A percentile compares a stretch with the other conserved stretches of the same genome.
Conservation (phyloP, 169 alveolate species). For the Plasmodium billcollinsi region DNA sequence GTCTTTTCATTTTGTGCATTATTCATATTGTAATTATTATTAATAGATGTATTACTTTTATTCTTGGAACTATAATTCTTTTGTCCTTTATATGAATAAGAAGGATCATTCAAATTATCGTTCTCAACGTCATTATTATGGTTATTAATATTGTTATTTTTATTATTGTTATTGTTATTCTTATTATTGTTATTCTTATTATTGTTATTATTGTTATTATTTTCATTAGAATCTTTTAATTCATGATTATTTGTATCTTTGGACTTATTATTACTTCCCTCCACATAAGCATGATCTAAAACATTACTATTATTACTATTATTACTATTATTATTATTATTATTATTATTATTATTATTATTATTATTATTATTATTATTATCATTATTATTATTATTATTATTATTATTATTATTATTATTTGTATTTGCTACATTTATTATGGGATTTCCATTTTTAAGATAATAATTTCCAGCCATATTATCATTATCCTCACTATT, state of each 20-base stretch:
- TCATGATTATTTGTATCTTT: constrained; percentile 1
- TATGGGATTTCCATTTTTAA: not conserved
- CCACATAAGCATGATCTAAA: not conserved
- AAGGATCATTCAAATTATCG: not conserved
- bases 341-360: not conserved
- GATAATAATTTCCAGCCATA: constrained; percentile 11
- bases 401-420: constrained; percentile 5
- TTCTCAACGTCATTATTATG: not conserved
- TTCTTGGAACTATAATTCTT: constrained; percentile 5
- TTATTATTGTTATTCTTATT: too few relatives aligned
- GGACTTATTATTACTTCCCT: not conserved
- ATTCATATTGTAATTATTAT: constrained; percentile 1
- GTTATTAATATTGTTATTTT: not conserved
- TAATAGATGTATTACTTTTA: not conserved
- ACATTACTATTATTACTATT: not conserved
- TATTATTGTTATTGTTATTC: not conserved
- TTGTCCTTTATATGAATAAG: constrained; percentile 1
- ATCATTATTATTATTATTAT: constrained; percentile 6
- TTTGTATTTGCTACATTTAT: constrained; percentile 6
- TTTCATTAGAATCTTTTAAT: not conserved
- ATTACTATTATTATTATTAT: not conserved
- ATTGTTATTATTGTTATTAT: not conserved
- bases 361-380: constrained; percentile 10
- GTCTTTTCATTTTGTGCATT: constrained; percentile 14
- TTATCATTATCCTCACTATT: constrained; percentile 16